Base-by-base conservation (phyloP, 768 basidiomycete species). In the Lactarius trivialis region DNA sequence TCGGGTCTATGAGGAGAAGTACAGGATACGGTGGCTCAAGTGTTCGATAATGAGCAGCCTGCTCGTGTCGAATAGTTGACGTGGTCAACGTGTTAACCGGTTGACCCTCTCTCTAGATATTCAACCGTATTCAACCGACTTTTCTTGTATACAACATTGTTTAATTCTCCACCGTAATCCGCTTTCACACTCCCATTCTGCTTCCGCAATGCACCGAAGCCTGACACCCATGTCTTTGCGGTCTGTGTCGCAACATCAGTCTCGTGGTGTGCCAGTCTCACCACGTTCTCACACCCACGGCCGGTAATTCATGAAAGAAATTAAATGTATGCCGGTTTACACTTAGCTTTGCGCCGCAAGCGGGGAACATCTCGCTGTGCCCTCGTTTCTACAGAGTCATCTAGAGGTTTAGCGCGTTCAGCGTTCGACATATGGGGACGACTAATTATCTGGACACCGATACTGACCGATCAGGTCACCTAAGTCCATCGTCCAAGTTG, bases 11-110 rank as follows among this genome's bases (percentile, higher is more conserved):
- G 80, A 81, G 91, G 71, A 77, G 82, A 37, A 90, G 89, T 69
- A 89, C 89, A 17, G 92, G 90, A 0, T 82, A 88, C 60, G 93
- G 92, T 33, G 85, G 91, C 30, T 89, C 91, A 4, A 84, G 73
- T 64, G 85, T 86, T 30, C 79, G 91, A 63, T 93, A 68, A 75
- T 72, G n/a, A 4, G 21, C 15, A 45, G 7, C 34, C 33, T n/a
- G 62, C 49, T 21, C 24, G 58, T 45, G 21, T 45, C 45, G 45
- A 26, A 24, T 12, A 12, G 45, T 48, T 24, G 34, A n/a, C n/a
- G n/a, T n/a, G n/a, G n/a, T n/a, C n/a, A n/a, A n/a, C n/a, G n/a
- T n/a, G n/a, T n/a, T n/a, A n/a, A n/a, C n/a, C n/a, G n/a, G n/a
- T n/a, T n/a, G n/a, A n/a, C n/a, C n/a, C n/a, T n/a, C n/a, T n/a